Conservation (phyloP, 148 eudicot species). For the Pouteria glomerata region DNA sequence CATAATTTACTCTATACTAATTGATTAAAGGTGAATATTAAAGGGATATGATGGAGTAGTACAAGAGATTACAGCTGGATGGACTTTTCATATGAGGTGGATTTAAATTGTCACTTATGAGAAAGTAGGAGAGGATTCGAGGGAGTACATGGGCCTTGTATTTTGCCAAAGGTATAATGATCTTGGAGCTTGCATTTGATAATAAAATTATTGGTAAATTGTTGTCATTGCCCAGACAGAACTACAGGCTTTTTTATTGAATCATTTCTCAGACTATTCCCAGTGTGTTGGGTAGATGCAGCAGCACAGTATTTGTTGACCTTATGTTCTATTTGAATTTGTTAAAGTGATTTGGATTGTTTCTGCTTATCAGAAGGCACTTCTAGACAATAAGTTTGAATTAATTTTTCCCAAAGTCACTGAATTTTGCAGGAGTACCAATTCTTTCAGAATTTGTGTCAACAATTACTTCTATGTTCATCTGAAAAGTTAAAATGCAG, state of each 20-base stretch:
- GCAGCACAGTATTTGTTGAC: not conserved
- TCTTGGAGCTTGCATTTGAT: not conserved
- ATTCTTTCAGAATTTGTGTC: not conserved
- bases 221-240: not conserved
- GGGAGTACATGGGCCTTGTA: not conserved
- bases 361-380: not conserved
- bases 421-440: not conserved
- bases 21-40: not conserved
- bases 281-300: not conserved
- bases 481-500: slow-evolving; percentile 28
- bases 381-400: not conserved
- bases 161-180: not conserved
- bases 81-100: not conserved
- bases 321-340: not conserved
- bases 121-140: not conserved
- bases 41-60: not conserved
- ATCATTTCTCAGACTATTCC: not conserved
- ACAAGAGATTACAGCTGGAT: not conserved
- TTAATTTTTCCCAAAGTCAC: not conserved
- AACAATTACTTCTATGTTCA: not conserved
- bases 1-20: too few species aligned
- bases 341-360: not conserved
- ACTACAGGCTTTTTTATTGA: not conserved
- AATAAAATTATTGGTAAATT: not conserved
- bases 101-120: not conserved